A percentile compares a stretch with the other conserved stretches of the same genome.
Conservation (phyloP, 129 eudicot genomes). For the Erigeron canadensis region DNA sequence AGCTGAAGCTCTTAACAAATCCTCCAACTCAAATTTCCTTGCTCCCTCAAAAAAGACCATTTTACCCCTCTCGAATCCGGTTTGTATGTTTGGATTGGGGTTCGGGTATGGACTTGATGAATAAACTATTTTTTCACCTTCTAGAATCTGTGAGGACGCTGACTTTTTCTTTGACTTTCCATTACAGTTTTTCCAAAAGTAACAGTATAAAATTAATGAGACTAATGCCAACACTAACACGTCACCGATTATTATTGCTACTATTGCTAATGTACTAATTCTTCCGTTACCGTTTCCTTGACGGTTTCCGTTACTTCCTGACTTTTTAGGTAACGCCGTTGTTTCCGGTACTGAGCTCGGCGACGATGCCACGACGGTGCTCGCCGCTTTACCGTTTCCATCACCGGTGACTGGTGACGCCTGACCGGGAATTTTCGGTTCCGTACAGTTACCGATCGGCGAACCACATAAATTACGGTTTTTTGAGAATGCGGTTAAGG, state of each 20-base stretch:
- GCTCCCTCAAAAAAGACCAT: conserved; percentile 92
- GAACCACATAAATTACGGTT: conserved; percentile 61
- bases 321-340: conserved; percentile 33
- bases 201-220: conserved; percentile 35
- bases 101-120: conserved; percentile 47
- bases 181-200: conserved; percentile 35
- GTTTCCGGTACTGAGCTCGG: conserved; percentile 50
- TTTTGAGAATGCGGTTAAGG: conserved; percentile 49
- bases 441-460: conserved; percentile 53
- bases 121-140: conserved; percentile 71
- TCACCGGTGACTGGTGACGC: conserved; percentile 37
- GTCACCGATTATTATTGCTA: conserved; percentile 38
- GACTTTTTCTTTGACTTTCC: conserved; percentile 21
- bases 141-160: conserved; percentile 38
- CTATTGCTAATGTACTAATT: conserved; percentile 31
- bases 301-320: conserved; percentile 18
- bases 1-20: conserved; percentile 56
- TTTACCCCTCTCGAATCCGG: conserved; percentile 68
- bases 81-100: conserved; percentile 33
- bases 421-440: conserved; percentile 22
- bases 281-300: conserved; percentile 15
- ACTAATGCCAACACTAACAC: conserved; percentile 34
- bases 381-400: conserved; percentile 20
- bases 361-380: conserved; percentile 40
- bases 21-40: conserved; percentile 64